These are phyloP conservation scores for Penicillium fimorum DNA, from an alignment of 495 filamentous ascomycete species.

Conservation along the genomic window DNA sequence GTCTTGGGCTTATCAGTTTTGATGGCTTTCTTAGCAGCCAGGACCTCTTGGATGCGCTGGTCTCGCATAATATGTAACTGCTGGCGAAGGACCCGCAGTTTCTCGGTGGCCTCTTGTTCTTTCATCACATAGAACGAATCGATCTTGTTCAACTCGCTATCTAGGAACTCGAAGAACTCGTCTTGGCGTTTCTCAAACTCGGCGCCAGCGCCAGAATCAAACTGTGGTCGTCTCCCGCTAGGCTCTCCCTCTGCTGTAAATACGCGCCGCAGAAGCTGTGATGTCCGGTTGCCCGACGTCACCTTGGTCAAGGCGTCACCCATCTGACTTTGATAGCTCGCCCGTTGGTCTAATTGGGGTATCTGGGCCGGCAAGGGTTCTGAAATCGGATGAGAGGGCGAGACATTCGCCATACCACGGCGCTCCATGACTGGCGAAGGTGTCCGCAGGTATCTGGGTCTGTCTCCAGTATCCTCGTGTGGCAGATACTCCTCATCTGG, in stretches of 20 bases:
- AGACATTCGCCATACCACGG: conserved; percentile 13
- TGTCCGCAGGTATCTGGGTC: conserved; percentile 13
- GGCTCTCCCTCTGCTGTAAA: conserved; percentile 34
- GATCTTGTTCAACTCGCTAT: conserved; percentile 78
- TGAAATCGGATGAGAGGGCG: conserved; percentile 9
- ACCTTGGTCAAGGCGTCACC: conserved; percentile 20
- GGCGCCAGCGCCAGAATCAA: conserved; percentile 35
- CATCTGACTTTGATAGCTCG: conserved; percentile 11
- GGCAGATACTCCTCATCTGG: conserved; percentile 35
- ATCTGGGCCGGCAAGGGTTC: conserved; percentile 13
- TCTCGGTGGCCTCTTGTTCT: conserved; percentile 72
- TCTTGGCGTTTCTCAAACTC: conserved; percentile 61
- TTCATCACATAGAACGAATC: conserved; percentile 81
- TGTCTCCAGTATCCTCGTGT: conserved; percentile 21
- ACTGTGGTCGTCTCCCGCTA: conserved; percentile 32
- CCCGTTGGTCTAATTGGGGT: conserved; percentile 13
- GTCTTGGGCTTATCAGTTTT: conserved; percentile 9
- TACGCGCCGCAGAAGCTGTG: conserved; percentile 39
- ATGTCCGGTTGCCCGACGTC: conserved; percentile 23
- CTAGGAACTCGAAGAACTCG: conserved; percentile 78
- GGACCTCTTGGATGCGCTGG: conserved; percentile 69
- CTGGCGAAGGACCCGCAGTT: conserved; percentile 66
- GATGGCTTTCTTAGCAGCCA: conserved; percentile 21
- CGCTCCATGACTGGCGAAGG: conserved; percentile 34
- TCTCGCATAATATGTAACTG: conserved; percentile 89